A percentile compares a stretch with the other conserved stretches of the same genome.
Conservation (phyloP, 2,329 filamentous ascomycete genomes). For the Aspergillus brunneoviolaceus region DNA sequence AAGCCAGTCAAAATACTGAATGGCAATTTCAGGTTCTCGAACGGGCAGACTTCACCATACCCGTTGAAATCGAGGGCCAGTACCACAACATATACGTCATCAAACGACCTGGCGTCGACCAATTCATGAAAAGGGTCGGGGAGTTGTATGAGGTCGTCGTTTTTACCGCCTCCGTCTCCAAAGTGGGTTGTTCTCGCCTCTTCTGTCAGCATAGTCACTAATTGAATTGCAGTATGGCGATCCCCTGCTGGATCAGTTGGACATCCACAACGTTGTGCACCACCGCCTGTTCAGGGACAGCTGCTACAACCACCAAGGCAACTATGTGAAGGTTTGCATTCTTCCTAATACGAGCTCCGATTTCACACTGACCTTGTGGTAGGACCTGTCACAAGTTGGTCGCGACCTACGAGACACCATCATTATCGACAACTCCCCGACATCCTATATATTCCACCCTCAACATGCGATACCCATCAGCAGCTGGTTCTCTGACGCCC, state of each 20-base stretch:
- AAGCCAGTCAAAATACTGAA: slow-evolving; percentile 7
- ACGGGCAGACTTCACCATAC: slow-evolving; percentile 98
- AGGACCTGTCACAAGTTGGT: slow-evolving; percentile 93
- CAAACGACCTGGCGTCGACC: slow-evolving; percentile 95
- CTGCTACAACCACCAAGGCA: slow-evolving; percentile 98
- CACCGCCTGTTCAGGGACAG: slow-evolving; percentile 96
- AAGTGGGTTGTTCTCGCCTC: slow-evolving; percentile 57
- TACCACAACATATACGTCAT: slow-evolving; percentile 99
- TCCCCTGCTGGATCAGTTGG: slow-evolving; percentile 89
- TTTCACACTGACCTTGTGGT: slow-evolving; percentile 16
- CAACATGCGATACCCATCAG: slow-evolving; percentile 98
- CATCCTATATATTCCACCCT: slow-evolving; percentile 98
- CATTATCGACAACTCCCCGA: slow-evolving; percentile 99
- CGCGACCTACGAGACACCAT: slow-evolving; percentile 96
- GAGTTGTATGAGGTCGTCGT: slow-evolving; percentile 98
- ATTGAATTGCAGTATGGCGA: slow-evolving; percentile 73
- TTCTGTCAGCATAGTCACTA: slow-evolving; percentile 10
- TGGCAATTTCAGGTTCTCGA: slow-evolving; percentile 73
- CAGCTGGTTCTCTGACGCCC: slow-evolving; percentile 99
- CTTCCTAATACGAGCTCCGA: neutral
- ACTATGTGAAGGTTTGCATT: slow-evolving; percentile 79
- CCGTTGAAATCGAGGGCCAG: slow-evolving; percentile 97
- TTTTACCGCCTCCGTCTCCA: slow-evolving; percentile 97
- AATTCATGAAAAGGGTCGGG: slow-evolving; percentile 98
- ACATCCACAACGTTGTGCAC: slow-evolving; percentile 95